phyloP scores from a whole-genome alignment of 176 grass and related monocot genomes.

The Oropetium thomaeum region DNA sequence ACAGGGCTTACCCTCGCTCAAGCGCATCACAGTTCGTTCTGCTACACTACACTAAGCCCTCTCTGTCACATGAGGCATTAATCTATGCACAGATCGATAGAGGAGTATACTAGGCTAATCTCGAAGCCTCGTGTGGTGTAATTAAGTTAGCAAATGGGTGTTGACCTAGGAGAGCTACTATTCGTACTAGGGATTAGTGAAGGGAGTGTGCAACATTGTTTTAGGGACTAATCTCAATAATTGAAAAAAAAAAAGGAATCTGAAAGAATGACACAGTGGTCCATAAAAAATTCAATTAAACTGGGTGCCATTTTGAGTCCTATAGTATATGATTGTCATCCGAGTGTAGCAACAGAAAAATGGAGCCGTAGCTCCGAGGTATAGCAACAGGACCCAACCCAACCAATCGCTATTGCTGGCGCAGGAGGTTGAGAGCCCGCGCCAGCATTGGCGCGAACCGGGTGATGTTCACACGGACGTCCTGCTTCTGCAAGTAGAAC shows the following conservation, averaged over 20 bases:
- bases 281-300: too few species aligned
- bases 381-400: not conserved
- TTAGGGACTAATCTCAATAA: too few species aligned
- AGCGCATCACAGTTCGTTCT: not conserved
- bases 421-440: constrained; percentile 50
- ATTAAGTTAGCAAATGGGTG: not conserved
- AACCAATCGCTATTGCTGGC: not conserved
- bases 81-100: not conserved
- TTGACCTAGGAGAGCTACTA: not conserved
- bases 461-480: constrained; percentile 46
- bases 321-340: too few species aligned
- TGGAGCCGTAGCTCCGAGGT: too few species aligned
- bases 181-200: too few species aligned
- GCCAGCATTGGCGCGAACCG: constrained; percentile 48
- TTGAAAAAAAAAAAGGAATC: too few species aligned
- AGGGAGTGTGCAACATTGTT: too few species aligned
- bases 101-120: not conserved
- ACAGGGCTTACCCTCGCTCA: constrained; percentile 9
- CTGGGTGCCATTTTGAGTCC: too few species aligned
- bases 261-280: too few species aligned
- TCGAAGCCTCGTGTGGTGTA: not conserved
- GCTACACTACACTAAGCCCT: not conserved
- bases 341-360: too few species aligned
- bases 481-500: constrained; percentile 71
- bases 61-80: not conserved